These are phyloP conservation scores for Thamnidium elegans DNA, from an alignment of 192 early-diverging fungal genomes.

Conservation along the genomic window DNA sequence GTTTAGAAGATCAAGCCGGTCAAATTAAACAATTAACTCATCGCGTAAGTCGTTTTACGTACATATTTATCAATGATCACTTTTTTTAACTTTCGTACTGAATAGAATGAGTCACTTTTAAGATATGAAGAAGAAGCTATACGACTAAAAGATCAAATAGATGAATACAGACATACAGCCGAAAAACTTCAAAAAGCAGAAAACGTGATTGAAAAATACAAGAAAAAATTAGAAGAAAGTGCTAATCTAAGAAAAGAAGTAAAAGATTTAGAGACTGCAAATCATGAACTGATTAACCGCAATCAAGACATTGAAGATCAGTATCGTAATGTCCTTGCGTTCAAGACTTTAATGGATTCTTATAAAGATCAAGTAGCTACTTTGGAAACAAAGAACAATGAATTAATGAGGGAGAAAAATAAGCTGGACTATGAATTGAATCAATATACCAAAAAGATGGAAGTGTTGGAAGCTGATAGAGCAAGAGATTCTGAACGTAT, in stretches of 20 bases:
- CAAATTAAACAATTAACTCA: constrained; percentile 67
- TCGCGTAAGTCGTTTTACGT: constrained; percentile 33
- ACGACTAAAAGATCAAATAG: constrained; percentile 83
- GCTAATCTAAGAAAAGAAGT: constrained; percentile 77
- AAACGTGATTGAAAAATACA: constrained; percentile 94
- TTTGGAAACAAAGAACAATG: constrained; percentile 70
- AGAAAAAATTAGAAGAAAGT: constrained; percentile 89
- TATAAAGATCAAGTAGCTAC: constrained; percentile 79
- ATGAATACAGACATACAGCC: constrained; percentile 87
- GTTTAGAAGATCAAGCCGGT: constrained; percentile 56
- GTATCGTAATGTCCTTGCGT: constrained; percentile 73
- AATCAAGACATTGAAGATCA: constrained; percentile 84
- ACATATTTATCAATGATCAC: not conserved
- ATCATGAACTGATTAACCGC: constrained; percentile 63
- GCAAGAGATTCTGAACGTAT: constrained; percentile 74
- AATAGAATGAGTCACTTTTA: constrained; percentile 49
- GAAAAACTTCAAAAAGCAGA: constrained; percentile 92
- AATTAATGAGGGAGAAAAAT: constrained; percentile 66
- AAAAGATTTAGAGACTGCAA: constrained; percentile 77
- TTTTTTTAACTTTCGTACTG: constrained; percentile 1
- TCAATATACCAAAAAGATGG: constrained; percentile 57
- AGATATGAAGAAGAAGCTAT: constrained; percentile 69
- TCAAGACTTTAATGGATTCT: constrained; percentile 81
- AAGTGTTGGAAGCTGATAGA: constrained; percentile 61
- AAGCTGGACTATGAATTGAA: constrained; percentile 69